Evolutionary conservation across 148 eudicot species (phyloP).

Genomic region (Gaultheria prostrata): DNA sequence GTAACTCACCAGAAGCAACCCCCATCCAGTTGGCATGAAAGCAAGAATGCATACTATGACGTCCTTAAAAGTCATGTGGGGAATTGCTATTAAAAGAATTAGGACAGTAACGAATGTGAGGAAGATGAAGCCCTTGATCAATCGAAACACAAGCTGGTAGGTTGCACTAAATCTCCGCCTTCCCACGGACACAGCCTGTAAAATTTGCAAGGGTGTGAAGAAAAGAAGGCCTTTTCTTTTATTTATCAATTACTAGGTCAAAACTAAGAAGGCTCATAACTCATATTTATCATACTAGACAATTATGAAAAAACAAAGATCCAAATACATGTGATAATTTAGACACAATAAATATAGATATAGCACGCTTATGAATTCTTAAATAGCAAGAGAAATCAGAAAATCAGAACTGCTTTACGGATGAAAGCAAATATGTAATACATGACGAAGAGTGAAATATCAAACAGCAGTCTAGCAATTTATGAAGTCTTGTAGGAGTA

Average conservation of each 20-base stretch:
- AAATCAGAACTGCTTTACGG: too few relatives aligned
- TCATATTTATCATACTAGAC: too few relatives aligned
- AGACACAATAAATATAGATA: too few relatives aligned
- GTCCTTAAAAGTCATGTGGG: slow-evolving; percentile 45
- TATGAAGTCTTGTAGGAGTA: neutral
- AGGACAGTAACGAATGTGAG: slow-evolving; percentile 36
- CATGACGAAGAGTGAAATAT: too few relatives aligned
- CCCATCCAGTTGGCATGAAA: slow-evolving; percentile 74
- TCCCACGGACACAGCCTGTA: neutral
- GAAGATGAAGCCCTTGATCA: slow-evolving; percentile 47
- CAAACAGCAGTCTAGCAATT: neutral
- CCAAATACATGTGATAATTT: too few relatives aligned
- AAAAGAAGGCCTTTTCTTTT: neutral
- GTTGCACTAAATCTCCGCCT: neutral
- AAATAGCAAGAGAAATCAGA: too few relatives aligned
- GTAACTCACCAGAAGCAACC: slow-evolving; percentile 54
- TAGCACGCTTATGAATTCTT: too few relatives aligned
- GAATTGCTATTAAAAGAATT: slow-evolving; percentile 34
- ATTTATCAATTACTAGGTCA: too few relatives aligned
- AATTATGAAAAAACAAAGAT: too few relatives aligned
- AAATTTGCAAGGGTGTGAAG: neutral
- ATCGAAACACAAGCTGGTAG: slow-evolving; percentile 49
- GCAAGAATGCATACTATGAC: slow-evolving; percentile 57
- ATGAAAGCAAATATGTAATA: too few relatives aligned
- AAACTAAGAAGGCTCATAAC: too few relatives aligned